Percentiles rank a stretch among this genome's conserved stretches.
These are phyloP conservation scores for Stellera chamaejasme DNA, from an alignment of 345 rosid genomes.

Conservation along the genomic window DNA sequence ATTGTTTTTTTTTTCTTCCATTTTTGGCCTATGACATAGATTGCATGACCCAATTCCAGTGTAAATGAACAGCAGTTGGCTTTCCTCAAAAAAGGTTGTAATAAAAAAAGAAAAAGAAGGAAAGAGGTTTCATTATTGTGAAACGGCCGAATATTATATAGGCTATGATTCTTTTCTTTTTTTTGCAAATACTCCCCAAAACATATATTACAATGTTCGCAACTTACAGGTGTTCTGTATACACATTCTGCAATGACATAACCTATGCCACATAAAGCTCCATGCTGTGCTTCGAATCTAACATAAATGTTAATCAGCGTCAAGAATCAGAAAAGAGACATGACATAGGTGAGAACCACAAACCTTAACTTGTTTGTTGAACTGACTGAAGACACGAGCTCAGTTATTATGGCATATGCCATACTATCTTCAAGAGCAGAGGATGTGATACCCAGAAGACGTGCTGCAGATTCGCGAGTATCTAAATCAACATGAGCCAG, in stretches of 20 bases:
- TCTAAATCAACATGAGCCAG: slow-evolving; percentile 68
- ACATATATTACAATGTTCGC: neutral
- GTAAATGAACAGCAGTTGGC: too few species aligned
- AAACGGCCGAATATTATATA: too few species aligned
- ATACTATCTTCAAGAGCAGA: slow-evolving; percentile 54
- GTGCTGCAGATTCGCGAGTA: slow-evolving; percentile 88
- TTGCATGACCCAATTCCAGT: too few species aligned
- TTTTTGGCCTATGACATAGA: too few species aligned
- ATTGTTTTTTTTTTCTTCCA: too few species aligned
- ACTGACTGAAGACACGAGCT: slow-evolving; percentile 45
- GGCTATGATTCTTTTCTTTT: too few species aligned
- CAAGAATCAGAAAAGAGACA: slow-evolving; percentile 13
- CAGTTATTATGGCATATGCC: slow-evolving; percentile 49
- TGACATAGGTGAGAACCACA: slow-evolving; percentile 7
- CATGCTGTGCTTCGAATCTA: slow-evolving; percentile 84
- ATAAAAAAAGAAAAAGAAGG: too few species aligned
- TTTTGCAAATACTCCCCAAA: too few species aligned
- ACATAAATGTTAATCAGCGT: slow-evolving; percentile 11
- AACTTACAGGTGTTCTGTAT: slow-evolving; percentile 54
- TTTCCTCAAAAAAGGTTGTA: too few species aligned
- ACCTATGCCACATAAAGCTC: slow-evolving; percentile 75
- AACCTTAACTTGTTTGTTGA: slow-evolving; percentile 57
- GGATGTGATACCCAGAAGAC: slow-evolving; percentile 86
- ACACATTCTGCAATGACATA: slow-evolving; percentile 67
- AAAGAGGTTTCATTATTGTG: too few species aligned